phyloP scores from a whole-genome alignment of 257 asterid genomes.

The Cinchona pubescens region DNA sequence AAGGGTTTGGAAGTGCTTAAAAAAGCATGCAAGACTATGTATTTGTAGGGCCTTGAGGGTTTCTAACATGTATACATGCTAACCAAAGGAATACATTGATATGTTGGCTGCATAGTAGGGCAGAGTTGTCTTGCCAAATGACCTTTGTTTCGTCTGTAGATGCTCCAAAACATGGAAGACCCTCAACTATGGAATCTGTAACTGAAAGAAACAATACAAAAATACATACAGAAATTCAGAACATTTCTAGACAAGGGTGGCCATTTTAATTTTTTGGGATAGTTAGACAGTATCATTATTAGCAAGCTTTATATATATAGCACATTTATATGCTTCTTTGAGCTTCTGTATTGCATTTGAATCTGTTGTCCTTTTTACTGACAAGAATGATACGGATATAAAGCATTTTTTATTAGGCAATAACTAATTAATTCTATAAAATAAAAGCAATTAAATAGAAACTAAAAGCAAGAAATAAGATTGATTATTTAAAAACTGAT shows the following conservation, averaged over 20 bases:
- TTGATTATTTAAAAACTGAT: no score
- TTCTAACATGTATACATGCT: slow-evolving; percentile 16
- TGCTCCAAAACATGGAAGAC: slow-evolving; percentile 14
- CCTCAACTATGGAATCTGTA: slow-evolving; percentile 14
- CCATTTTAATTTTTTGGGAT: slow-evolving; percentile 1
- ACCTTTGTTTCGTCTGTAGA: slow-evolving; percentile 18
- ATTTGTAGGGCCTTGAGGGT: slow-evolving; percentile 18
- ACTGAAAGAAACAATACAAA: slow-evolving; percentile 12
- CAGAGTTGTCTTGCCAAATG: slow-evolving; percentile 24
- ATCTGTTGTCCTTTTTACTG: slow-evolving; percentile 24
- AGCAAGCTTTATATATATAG: slow-evolving; percentile 2
- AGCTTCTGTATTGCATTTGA: slow-evolving; percentile 10
- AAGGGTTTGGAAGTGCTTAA: slow-evolving; percentile 7
- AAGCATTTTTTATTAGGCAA: slow-evolving; percentile 12
- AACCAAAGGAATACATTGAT: neutral
- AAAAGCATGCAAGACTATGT: slow-evolving; percentile 19
- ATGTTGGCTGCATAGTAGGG: slow-evolving; percentile 18
- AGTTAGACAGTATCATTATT: neutral
- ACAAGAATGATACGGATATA: slow-evolving; percentile 20
- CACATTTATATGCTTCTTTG: slow-evolving; percentile 9
- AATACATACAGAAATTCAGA: neutral
- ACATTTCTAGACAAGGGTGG: slow-evolving; percentile 29
- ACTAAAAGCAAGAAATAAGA: no score
- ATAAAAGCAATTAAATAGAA: no score
- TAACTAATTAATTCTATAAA: neutral